These are phyloP conservation scores for Isabelozyma heimii DNA, from an alignment of 805 yeast genomes.

Conservation along the genomic window DNA sequence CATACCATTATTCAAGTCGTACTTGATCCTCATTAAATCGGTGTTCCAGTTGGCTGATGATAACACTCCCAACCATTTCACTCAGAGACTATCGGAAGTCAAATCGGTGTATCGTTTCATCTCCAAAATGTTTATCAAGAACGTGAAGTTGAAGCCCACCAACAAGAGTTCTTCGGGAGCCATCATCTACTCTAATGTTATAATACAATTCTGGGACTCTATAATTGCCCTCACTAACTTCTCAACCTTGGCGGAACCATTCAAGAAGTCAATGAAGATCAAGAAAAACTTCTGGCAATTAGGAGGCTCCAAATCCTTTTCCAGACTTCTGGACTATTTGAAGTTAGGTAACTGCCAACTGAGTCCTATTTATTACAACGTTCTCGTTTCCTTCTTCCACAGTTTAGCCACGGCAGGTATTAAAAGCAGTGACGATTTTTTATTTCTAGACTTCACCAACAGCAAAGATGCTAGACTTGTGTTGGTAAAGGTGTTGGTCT, in stretches of 20 bases:
- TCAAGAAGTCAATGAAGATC: conserved; percentile 16
- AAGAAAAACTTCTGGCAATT: conserved; percentile 53
- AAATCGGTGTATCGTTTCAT: conserved; percentile 35
- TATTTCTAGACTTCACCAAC: conserved; percentile 15
- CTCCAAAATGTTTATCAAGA: conserved; percentile 44
- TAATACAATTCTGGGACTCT: conserved; percentile 49
- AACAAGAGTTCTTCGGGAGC: conserved; percentile 25
- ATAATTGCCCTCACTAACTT: conserved; percentile 39
- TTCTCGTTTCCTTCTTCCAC: conserved; percentile 20
- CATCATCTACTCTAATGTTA: conserved; percentile 43
- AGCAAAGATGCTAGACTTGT: conserved; percentile 16
- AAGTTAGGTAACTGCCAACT: conserved; percentile 55
- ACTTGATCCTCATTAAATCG: conserved; percentile 17
- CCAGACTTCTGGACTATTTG: conserved; percentile 47
- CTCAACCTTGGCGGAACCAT: conserved; percentile 10
- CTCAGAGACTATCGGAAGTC: conserved; percentile 9
- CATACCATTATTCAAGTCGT: conserved; percentile 27
- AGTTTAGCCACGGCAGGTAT: conserved; percentile 5
- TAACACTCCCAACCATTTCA: conserved; percentile 11
- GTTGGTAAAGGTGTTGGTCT: conserved; percentile 12
- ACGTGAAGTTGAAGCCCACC: conserved; percentile 33
- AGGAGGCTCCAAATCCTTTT: conserved; percentile 40
- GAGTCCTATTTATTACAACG: conserved; percentile 45
- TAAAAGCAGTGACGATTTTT: conserved; percentile 9
- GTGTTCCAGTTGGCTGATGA: conserved; percentile 13